These are phyloP conservation scores for Cordyceps pruinosa DNA, from an alignment of 2,329 filamentous ascomycete genomes.

Conservation along the genomic window DNA sequence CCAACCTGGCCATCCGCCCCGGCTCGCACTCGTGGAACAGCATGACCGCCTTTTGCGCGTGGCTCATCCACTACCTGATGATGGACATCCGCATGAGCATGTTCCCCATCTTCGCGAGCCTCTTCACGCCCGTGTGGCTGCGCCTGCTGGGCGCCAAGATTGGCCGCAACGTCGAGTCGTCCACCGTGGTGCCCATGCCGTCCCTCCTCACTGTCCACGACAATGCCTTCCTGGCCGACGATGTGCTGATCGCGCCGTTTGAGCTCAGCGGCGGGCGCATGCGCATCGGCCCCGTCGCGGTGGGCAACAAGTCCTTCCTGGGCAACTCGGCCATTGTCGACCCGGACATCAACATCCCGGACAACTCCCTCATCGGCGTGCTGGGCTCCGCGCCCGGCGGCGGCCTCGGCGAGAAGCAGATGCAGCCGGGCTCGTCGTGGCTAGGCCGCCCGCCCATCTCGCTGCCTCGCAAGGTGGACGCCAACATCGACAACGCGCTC, in stretches of 20 bases:
- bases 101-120: conserved; percentile 19
- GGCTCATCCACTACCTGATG: conserved; percentile 16
- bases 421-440: conserved; percentile 17
- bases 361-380: conserved; percentile 16
- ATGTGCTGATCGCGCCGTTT: conserved; percentile 16
- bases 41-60: conserved; percentile 16
- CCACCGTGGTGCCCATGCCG: conserved; percentile 16
- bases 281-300: conserved; percentile 12
- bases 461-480: conserved; percentile 14
- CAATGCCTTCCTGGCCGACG: conserved; percentile 18
- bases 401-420: conserved; percentile 10
- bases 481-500: conserved; percentile 14
- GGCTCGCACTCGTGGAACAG: conserved; percentile 18
- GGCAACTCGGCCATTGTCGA: conserved; percentile 19
- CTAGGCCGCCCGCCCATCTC: conserved; percentile 18
- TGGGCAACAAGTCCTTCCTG: conserved; percentile 16
- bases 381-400: conserved; percentile 14
- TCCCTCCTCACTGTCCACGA: conserved; percentile 17
- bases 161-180: conserved; percentile 16
- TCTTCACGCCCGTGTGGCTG: conserved; percentile 18
- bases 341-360: conserved; percentile 13
- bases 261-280: conserved; percentile 14
- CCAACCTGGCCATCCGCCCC: conserved; percentile 13
- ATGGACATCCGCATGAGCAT: conserved; percentile 11
- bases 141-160: conserved; percentile 16